These are phyloP conservation scores for Diplotaxis tenuifolia DNA, from an alignment of 345 rosid species.

Conservation along the genomic window DNA sequence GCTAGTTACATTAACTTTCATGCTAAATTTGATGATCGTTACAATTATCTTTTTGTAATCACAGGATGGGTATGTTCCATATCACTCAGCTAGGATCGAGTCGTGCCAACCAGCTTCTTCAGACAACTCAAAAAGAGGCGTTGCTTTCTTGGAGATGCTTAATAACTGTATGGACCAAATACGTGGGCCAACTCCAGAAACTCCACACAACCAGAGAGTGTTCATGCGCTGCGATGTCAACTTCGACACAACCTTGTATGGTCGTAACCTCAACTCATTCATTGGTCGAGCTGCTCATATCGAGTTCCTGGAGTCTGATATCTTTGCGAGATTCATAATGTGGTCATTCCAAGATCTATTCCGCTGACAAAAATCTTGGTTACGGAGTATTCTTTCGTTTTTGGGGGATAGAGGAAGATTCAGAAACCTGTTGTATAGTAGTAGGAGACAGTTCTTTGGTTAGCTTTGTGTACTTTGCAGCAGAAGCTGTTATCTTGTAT, in stretches of 20 bases:
- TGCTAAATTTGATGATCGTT: too few relatives aligned
- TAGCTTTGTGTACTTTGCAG: slow-evolving; percentile 19
- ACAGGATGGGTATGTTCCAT: slow-evolving; percentile 98
- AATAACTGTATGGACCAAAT: slow-evolving; percentile 92
- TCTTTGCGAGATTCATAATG: slow-evolving; percentile 84
- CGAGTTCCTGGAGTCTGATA: slow-evolving; percentile 89
- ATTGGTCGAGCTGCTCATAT: slow-evolving; percentile 97
- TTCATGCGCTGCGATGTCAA: slow-evolving; percentile 96
- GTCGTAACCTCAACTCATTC: slow-evolving; percentile 79
- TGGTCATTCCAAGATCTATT: slow-evolving; percentile 90
- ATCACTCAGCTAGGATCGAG: slow-evolving; percentile 93
- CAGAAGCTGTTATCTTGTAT: slow-evolving; percentile 13
- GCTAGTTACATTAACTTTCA: neutral
- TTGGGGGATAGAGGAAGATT: slow-evolving; percentile 14
- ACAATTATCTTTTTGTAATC: neutral
- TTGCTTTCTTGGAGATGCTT: slow-evolving; percentile 83
- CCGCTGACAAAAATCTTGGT: slow-evolving; percentile 34
- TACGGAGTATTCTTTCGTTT: neutral
- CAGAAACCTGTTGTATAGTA: slow-evolving; percentile 31
- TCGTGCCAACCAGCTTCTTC: slow-evolving; percentile 72
- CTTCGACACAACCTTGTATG: slow-evolving; percentile 74
- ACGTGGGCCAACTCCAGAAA: slow-evolving; percentile 52
- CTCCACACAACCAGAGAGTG: slow-evolving; percentile 48
- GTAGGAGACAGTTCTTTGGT: slow-evolving; percentile 29
- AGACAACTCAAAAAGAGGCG: slow-evolving; percentile 79